Conservation (phyloP, 2,329 filamentous ascomycete genomes). For the Trichocomaceae sp. region DNA sequence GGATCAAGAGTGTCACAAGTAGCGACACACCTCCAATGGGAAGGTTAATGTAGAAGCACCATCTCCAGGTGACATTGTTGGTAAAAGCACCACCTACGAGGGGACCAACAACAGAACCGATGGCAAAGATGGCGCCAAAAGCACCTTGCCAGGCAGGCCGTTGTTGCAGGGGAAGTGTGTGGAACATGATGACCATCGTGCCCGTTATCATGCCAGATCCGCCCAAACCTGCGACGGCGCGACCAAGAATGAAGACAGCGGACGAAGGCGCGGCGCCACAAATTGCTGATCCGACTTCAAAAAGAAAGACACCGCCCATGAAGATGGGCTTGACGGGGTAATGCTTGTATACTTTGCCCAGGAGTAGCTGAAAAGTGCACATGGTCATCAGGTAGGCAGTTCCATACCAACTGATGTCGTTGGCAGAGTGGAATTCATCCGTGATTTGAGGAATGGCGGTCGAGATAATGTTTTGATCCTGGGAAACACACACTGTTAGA, state of each 20-base stretch:
- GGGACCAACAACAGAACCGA: constrained; percentile 25
- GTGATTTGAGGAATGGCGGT: neutral
- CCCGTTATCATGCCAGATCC: neutral
- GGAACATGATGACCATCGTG: neutral
- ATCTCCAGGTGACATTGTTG: constrained; percentile 26
- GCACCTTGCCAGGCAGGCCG: constrained; percentile 54
- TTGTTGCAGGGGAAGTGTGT: neutral
- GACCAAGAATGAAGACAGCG: neutral
- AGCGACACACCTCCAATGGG: constrained; percentile 17
- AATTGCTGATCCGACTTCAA: neutral
- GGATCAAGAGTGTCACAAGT: neutral
- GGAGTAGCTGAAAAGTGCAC: neutral
- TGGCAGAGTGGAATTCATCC: neutral
- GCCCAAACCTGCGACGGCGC: neutral
- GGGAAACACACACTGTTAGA: neutral
- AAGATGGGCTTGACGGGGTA: neutral
- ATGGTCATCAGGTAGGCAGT: neutral
- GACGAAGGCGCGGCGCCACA: neutral
- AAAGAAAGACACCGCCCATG: neutral
- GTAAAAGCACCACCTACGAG: constrained; percentile 27
- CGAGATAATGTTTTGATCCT: neutral
- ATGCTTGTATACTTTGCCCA: neutral
- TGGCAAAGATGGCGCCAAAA: constrained; percentile 43
- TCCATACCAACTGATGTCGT: neutral
- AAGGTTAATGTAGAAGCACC: constrained; percentile 34